Conservation (phyloP, 768 basidiomycete genomes). For the Boletus vermiculosoides region DNA sequence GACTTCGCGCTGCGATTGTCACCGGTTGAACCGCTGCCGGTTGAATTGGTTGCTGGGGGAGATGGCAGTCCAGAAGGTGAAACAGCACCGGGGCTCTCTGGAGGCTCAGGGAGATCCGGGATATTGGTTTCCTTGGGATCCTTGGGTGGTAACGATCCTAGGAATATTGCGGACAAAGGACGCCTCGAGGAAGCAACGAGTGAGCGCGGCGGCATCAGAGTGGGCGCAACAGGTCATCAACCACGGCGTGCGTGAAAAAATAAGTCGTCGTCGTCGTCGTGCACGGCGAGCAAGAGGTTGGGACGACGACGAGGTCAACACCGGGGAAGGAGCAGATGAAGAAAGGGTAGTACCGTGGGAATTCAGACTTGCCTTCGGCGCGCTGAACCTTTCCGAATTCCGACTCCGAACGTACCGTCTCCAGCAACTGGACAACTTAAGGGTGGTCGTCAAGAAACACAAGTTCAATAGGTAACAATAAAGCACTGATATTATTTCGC, state of each 20-base stretch:
- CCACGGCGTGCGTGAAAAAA: constrained; percentile 15
- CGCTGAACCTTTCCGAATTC: constrained; percentile 15
- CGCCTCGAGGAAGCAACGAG: constrained; percentile 42
- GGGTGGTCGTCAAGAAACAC: constrained; percentile 6
- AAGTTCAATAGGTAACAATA: too few species aligned
- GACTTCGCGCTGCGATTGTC: constrained; percentile 48
- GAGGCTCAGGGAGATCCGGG: constrained; percentile 70
- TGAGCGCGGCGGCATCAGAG: constrained; percentile 53
- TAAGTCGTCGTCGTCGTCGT: constrained; percentile 25
- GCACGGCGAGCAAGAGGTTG: constrained; percentile 25
- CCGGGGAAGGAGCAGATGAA: constrained; percentile 6
- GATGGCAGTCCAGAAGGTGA: constrained; percentile 73
- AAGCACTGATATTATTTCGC: neutral
- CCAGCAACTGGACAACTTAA: neutral
- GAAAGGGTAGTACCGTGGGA: constrained; percentile 29
- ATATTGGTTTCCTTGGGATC: constrained; percentile 41
- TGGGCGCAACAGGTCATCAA: constrained; percentile 29
- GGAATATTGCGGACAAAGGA: constrained; percentile 62
- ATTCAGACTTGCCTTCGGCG: neutral
- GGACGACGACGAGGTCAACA: constrained; percentile 24
- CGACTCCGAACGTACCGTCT: constrained; percentile 14
- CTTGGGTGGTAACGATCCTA: constrained; percentile 44
- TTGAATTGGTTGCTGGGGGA: constrained; percentile 83
- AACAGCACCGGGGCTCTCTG: constrained; percentile 53
- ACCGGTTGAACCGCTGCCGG: constrained; percentile 74